Base-by-base conservation (phyloP, 495 filamentous ascomycete genomes). In the Terfezia claveryi region DNA sequence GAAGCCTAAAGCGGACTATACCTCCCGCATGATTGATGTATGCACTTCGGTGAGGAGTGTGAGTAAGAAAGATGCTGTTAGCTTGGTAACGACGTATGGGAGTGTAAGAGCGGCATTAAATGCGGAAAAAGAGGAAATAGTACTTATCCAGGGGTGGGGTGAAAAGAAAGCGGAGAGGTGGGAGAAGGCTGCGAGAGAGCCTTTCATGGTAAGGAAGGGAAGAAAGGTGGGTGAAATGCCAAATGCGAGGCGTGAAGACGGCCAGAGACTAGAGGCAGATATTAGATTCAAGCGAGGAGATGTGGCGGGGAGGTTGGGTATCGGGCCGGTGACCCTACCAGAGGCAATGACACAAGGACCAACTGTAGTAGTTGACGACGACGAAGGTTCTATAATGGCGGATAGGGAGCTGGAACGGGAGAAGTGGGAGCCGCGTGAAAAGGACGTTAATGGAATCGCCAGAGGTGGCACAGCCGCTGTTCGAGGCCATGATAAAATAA, bases 61-160 rank as follows among this genome's bases (percentile, higher is more conserved):
- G 61, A 99, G 95, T 66, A 94, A 93, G 67, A 84, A 87, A 5
- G 89, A 99, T 68, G 84, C 92, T 0, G 78, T 93, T 3, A 81
- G 82, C 41, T 70, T 96, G 41, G 85, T 95, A 8, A 80, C 81
- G 38, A 83, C 80, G 14, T 96, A 95, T 70, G 92, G 92, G 50
- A 89, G 80, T 55, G 65, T 96, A 36, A 76, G 81, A 61, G 81
- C 82, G 23, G 91, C 89, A 0, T 70, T 96, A 37, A 96, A 95
- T 70, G 88, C 85, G 12, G 73, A 78, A 11, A 80, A 83, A 1
- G 92, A 99, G 61, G 82, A 92, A 67, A 72, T 96, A 49, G 74
- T 77, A 32, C 66, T 83, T 46, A 77, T 99, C 32, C 75, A 81
- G 7, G 91, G 91, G 10, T 96, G 88, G 88, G 91, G 91, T 16